phyloP scores from a whole-genome alignment of 306 rosid species.

The Purshia tridentata region DNA sequence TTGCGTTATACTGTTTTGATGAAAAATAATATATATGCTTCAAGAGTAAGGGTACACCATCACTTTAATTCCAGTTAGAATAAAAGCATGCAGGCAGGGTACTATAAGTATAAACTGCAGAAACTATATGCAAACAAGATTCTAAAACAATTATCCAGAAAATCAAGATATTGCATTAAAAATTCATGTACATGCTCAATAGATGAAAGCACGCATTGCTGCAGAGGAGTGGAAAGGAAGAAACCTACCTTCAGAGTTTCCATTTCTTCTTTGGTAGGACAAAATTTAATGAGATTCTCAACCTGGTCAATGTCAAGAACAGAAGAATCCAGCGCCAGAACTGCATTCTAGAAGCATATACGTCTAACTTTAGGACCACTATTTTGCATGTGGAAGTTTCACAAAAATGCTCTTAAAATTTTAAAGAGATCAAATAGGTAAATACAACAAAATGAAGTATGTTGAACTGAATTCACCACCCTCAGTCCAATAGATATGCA shows the following conservation, averaged over 20 bases:
- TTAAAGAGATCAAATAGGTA: not conserved
- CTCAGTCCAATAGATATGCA: not conserved
- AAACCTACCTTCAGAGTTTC: conserved; percentile 71
- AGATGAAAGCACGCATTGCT: not conserved
- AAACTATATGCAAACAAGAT: conserved; percentile 1
- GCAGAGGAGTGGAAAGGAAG: not conserved
- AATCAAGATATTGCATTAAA: not conserved
- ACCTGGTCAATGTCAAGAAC: conserved; percentile 77
- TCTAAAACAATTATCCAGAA: conserved; percentile 4
- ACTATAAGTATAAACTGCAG: not conserved
- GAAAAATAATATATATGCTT: not conserved
- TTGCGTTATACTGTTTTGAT: too few relatives aligned
- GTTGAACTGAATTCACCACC: not conserved
- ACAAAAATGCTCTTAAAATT: not conserved
- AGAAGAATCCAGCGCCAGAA: conserved; percentile 64
- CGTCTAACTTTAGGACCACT: not conserved
- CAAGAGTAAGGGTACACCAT: not conserved
- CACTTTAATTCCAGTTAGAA: not conserved
- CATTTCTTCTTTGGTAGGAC: conserved; percentile 97
- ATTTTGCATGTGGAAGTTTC: not conserved
- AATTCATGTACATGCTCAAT: not conserved
- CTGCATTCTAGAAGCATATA: conserved; percentile 42
- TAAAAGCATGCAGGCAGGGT: conserved; percentile 1
- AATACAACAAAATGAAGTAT: not conserved
- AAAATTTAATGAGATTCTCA: conserved; percentile 94